A percentile compares a stretch with the other conserved stretches of the same genome.
phyloP scores from a whole-genome alignment of 306 rosid species.

The Comarum palustre region DNA sequence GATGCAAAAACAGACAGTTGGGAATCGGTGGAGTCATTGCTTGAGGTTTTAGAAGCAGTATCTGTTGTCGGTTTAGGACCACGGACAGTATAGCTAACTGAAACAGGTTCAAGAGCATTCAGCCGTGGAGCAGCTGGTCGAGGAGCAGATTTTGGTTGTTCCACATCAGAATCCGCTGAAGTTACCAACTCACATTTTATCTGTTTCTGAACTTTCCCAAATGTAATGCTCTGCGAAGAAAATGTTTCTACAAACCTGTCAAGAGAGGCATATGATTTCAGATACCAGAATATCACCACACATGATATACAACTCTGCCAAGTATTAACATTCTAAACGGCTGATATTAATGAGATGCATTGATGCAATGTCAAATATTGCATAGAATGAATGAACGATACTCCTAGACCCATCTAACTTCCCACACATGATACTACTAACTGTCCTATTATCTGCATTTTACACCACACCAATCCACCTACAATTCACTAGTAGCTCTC shows the following conservation, averaged over 20 bases:
- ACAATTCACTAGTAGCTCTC: neutral
- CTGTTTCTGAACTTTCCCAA: conserved; percentile 77
- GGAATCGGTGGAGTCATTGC: conserved; percentile 1
- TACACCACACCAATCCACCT: neutral
- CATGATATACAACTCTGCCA: neutral
- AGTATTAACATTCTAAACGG: neutral
- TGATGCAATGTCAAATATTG: neutral
- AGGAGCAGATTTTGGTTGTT: conserved; percentile 20
- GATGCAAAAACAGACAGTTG: conserved; percentile 7
- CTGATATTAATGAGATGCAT: neutral
- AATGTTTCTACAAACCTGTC: conserved; percentile 62
- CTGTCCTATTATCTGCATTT: neutral
- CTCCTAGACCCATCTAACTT: neutral
- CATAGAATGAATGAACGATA: neutral
- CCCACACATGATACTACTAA: neutral
- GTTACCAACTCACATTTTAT: conserved; percentile 65
- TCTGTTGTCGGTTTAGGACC: neutral
- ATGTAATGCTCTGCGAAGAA: conserved; percentile 46
- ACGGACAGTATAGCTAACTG: neutral
- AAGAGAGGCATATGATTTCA: conserved; percentile 19
- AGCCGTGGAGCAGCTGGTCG: conserved; percentile 18
- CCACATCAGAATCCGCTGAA: conserved; percentile 31
- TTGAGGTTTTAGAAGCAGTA: conserved; percentile 12
- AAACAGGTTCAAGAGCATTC: neutral
- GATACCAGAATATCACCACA: neutral